phyloP scores from a whole-genome alignment of 495 filamentous ascomycete genomes.

The Xylaria venustula region DNA sequence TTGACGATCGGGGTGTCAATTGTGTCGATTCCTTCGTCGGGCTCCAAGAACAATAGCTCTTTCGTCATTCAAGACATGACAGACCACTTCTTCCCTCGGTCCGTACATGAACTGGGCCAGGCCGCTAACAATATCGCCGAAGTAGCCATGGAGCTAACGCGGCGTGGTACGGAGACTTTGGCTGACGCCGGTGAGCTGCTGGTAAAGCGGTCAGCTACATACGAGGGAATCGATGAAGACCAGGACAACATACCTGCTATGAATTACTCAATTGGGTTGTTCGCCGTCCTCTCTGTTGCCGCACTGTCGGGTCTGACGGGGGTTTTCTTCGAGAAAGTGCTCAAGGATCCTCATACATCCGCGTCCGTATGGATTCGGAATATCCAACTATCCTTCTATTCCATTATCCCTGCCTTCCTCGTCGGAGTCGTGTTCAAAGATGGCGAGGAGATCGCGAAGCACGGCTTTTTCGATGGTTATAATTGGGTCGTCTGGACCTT shows the following conservation, averaged over 20 bases:
- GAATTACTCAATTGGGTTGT: conserved; percentile 74
- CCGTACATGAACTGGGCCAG: conserved; percentile 60
- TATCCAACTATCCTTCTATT: conserved; percentile 90
- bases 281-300: conserved; percentile 73
- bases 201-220: conserved; percentile 82
- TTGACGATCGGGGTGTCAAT: conserved; percentile 82
- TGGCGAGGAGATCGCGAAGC: conserved; percentile 74
- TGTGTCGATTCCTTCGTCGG: conserved; percentile 70
- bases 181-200: conserved; percentile 38
- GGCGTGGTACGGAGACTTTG: conserved; percentile 40
- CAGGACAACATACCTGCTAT: conserved; percentile 62
- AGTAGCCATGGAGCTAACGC: conserved; percentile 49
- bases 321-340: conserved; percentile 92
- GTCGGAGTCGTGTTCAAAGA: conserved; percentile 85
- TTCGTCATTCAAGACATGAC: conserved; percentile 54
- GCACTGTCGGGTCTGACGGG: conserved; percentile 79
- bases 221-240: conserved; percentile 89
- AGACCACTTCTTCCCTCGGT: conserved; percentile 70
- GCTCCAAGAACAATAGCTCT: conserved; percentile 41
- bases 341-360: conserved; percentile 72
- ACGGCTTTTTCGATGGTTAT: conserved; percentile 92
- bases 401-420: conserved; percentile 80
- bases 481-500: conserved; percentile 87
- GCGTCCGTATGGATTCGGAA: conserved; percentile 89
- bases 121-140: conserved; percentile 41